phyloP scores from a whole-genome alignment of 306 rosid genomes.

The Pyrus pyrifolia region DNA sequence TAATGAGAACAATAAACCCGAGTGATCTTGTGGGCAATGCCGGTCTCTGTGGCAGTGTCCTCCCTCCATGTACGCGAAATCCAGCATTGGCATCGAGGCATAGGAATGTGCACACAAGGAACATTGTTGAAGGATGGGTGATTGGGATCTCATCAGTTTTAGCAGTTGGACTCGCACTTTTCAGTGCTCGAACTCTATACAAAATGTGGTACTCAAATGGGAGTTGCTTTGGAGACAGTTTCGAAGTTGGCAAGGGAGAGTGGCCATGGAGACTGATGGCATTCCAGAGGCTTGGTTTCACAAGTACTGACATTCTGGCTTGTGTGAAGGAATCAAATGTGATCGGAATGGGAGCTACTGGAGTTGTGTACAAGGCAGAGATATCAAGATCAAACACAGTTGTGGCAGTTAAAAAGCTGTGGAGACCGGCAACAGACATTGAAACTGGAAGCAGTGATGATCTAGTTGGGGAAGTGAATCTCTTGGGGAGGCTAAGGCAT shows the following conservation, averaged over 20 bases:
- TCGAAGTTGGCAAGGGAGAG: slow-evolving; percentile 61
- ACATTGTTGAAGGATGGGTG: slow-evolving; percentile 54
- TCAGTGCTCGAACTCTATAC: slow-evolving; percentile 49
- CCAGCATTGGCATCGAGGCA: slow-evolving; percentile 33
- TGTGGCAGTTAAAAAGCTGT: slow-evolving; percentile 82
- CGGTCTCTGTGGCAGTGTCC: slow-evolving; percentile 71
- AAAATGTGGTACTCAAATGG: slow-evolving; percentile 67
- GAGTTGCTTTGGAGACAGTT: slow-evolving; percentile 50
- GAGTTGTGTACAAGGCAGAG: slow-evolving; percentile 86
- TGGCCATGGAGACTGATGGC: slow-evolving; percentile 98
- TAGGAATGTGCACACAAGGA: slow-evolving; percentile 41
- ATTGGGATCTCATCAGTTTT: slow-evolving; percentile 61
- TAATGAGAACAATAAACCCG: slow-evolving; percentile 72
- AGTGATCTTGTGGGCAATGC: slow-evolving; percentile 66
- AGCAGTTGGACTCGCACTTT: slow-evolving; percentile 37
- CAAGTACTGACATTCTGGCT: slow-evolving; percentile 68
- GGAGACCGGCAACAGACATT: slow-evolving; percentile 68
- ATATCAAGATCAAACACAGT: slow-evolving; percentile 51
- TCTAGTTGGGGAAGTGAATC: slow-evolving; percentile 85
- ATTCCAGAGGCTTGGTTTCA: slow-evolving; percentile 81
- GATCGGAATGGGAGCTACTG: slow-evolving; percentile 88
- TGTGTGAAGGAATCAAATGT: slow-evolving; percentile 83
- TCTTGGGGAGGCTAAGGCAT: slow-evolving; percentile 82
- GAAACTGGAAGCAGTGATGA: slow-evolving; percentile 69
- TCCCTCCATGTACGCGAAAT: slow-evolving; percentile 55